Conservation (phyloP, 495 filamentous ascomycete genomes). For the Cetradonia linearis region DNA sequence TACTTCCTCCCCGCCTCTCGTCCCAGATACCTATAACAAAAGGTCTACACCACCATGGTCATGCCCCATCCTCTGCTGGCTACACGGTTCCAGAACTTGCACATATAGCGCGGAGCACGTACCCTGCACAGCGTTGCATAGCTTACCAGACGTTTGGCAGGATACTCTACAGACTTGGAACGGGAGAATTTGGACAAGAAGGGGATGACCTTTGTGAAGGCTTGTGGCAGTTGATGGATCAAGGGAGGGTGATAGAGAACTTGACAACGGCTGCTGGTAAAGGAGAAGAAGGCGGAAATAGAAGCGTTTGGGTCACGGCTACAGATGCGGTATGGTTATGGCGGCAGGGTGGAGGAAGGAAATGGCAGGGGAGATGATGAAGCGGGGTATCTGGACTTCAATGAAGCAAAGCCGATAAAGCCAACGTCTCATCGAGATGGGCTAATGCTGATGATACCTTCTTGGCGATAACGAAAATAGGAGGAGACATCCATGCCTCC, state of each 20-base stretch:
- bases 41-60: slow-evolving; percentile 88
- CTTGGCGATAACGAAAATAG: not conserved
- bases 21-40: slow-evolving; percentile 59
- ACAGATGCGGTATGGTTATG: slow-evolving; percentile 87
- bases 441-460: not conserved
- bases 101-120: slow-evolving; percentile 65
- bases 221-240: slow-evolving; percentile 66
- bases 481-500: not conserved
- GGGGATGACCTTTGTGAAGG: slow-evolving; percentile 49
- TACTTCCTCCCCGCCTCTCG: slow-evolving; percentile 65
- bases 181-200: slow-evolving; percentile 62
- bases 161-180: slow-evolving; percentile 72
- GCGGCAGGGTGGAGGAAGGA: slow-evolving; percentile 62
- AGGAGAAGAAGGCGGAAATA: slow-evolving; percentile 31
- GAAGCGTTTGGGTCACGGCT: slow-evolving; percentile 45
- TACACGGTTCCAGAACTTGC: slow-evolving; percentile 90
- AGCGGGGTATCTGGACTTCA: not conserved
- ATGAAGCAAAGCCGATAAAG: not conserved
- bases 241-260: slow-evolving; percentile 62
- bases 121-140: slow-evolving; percentile 78
- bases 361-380: slow-evolving; percentile 19
- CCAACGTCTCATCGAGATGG: not conserved
- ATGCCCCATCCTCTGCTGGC: slow-evolving; percentile 85
- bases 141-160: slow-evolving; percentile 86
- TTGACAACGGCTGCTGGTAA: slow-evolving; percentile 56